These are phyloP conservation scores for Dendrocalamus latiflorus DNA, from an alignment of 202 grass and related monocot species.

Conservation along the genomic window DNA sequence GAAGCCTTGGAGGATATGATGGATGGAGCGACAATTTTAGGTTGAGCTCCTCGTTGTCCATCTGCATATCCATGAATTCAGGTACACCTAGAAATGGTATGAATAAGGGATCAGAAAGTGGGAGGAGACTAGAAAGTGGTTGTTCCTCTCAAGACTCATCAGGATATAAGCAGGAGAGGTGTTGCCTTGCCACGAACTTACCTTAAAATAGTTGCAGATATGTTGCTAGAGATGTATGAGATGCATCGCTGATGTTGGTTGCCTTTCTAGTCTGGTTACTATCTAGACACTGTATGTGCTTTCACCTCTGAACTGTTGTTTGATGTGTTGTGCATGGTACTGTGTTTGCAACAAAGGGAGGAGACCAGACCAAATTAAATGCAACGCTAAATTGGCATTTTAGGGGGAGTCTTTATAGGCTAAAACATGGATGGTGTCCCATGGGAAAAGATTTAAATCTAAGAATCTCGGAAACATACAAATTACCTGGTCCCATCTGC, in stretches of 20 bases:
- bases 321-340: background rate
- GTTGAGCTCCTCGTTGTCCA: background rate
- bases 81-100: slow-evolving; percentile 6
- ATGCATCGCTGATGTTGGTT: background rate
- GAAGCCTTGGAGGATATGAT: slow-evolving; percentile 2
- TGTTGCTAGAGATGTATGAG: background rate
- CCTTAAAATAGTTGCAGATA: background rate
- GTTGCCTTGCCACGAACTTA: background rate
- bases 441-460: background rate
- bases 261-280: background rate
- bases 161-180: background rate
- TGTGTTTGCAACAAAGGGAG: background rate
- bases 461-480: background rate
- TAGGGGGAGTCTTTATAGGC: background rate
- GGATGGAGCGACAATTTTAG: background rate
- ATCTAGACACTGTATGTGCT: background rate
- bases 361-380: background rate
- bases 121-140: slow-evolving; percentile 9
- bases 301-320: slow-evolving; percentile 4
- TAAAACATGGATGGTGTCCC: background rate
- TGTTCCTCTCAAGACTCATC: background rate
- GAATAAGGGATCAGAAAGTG: background rate
- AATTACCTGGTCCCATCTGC: background rate
- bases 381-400: background rate
- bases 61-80: slow-evolving; percentile 13